A percentile compares a stretch with the other conserved stretches of the same genome.
Conservation (phyloP, 805 yeast genomes). For the Wickerhamomyces hampshirensis region DNA sequence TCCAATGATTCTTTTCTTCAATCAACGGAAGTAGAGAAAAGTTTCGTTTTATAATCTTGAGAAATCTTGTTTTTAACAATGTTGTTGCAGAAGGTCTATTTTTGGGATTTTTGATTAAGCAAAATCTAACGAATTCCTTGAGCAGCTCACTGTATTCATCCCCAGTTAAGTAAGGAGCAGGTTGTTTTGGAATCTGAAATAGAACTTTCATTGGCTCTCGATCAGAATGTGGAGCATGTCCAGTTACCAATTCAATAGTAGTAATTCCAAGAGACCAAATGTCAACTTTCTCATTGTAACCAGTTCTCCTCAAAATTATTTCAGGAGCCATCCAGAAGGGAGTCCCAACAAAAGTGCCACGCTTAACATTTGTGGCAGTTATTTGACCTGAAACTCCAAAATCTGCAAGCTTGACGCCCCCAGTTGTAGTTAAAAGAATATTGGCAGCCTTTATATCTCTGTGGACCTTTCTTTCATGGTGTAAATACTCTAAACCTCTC, state of each 20-base stretch:
- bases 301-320: conserved; percentile 56
- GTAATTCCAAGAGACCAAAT: conserved; percentile 97
- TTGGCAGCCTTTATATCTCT: conserved; percentile 91
- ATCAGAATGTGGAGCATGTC: conserved; percentile 74
- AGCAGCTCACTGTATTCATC: conserved; percentile 36
- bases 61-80: conserved; percentile 51
- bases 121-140: conserved; percentile 54
- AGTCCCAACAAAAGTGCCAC: conserved; percentile 86
- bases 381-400: conserved; percentile 92
- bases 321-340: conserved; percentile 99
- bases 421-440: conserved; percentile 64
- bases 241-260: conserved; percentile 76
- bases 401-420: conserved; percentile 79
- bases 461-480: conserved; percentile 71
- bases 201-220: conserved; percentile 75
- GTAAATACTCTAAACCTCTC: conserved; percentile 72
- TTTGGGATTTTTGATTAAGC: conserved; percentile 63
- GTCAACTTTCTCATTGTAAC: conserved; percentile 84
- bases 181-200: conserved; percentile 58
- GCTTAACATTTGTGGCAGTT: conserved; percentile 51
- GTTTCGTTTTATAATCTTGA: conserved; percentile 33
- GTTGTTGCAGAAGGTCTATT: conserved; percentile 57
- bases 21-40: conserved; percentile 32
- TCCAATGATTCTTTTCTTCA: conserved; percentile 34
- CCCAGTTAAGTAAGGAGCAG: conserved; percentile 57